Base-by-base conservation (phyloP, 768 basidiomycete genomes). In the Pholiota conissans region DNA sequence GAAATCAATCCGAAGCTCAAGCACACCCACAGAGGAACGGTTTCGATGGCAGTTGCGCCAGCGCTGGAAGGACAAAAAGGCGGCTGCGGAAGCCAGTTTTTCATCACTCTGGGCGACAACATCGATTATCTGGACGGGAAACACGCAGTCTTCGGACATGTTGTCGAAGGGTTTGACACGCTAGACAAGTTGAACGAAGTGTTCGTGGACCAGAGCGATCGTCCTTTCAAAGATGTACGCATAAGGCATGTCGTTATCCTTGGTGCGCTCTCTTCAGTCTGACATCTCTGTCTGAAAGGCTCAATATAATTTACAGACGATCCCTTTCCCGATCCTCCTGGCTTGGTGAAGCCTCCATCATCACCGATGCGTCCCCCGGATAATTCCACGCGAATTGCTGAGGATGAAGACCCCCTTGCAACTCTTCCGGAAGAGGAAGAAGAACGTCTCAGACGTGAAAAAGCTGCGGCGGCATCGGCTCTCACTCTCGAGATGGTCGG, bases 401-500 rank as follows among this genome's bases (percentile, higher is more conserved):
- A 98, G 72, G 93, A 96, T 69, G 97, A 99, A 75, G 91, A 96
- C 65, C 90, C 91, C 0, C 76, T 93, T 10, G 84, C 85, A 26
- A 86, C 89, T 1, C 67, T 93, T 10, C 90, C 93, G 1, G 92
- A 93, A 61, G 94, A 94, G 60, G 91, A 95, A 59, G 86, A 86
- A 48, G 96, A 95, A 63, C 82, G 79, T 2, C 77, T 85, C 40
- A 84, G 90, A 22, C 86, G 95, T n/a, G 84, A 89, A 73, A 89
- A 90, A 52, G 94, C 95, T 0, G 96, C 97, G 0, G 85, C 85
- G 1, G 94, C 96, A 0, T 94, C 95, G 45, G 97, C 97, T 0
- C 77, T 99, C 35, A 98, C 97, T 3, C 84, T 99, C 50, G 97
- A 99, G 73, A 99, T 99, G 97, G 96, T 99, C 56, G 97, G 97